A percentile compares a stretch with the other conserved stretches of the same genome.
Conservation (phyloP, 495 filamentous ascomycete genomes). For the Penicillium coffeae region DNA sequence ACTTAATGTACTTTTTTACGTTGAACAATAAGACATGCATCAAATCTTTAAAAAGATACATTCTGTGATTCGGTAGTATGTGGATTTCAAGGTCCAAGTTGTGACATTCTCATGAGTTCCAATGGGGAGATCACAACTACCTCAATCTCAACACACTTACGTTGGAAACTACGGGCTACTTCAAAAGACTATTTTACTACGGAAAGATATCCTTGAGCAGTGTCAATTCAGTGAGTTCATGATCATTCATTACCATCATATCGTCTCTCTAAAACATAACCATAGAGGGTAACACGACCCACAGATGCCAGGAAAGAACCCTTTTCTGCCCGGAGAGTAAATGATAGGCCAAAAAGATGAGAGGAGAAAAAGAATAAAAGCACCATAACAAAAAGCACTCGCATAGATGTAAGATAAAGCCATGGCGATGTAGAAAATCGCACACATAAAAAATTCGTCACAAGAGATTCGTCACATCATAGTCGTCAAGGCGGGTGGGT, state of each 20-base stretch:
- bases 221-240: slow-evolving; percentile 18
- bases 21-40: too few species aligned
- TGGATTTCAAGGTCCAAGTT: too few species aligned
- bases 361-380: slow-evolving; percentile 1
- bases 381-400: slow-evolving; percentile 6
- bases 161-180: too few species aligned
- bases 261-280: slow-evolving; percentile 31
- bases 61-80: too few species aligned
- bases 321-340: slow-evolving; percentile 13
- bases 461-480: slow-evolving; percentile 49
- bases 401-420: slow-evolving; percentile 5
- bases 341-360: slow-evolving; percentile 4
- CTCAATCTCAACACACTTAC: too few species aligned
- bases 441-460: slow-evolving; percentile 31
- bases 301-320: slow-evolving; percentile 18
- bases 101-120: too few species aligned
- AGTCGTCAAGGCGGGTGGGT: slow-evolving; percentile 37
- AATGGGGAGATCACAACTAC: too few species aligned
- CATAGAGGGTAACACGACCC: slow-evolving; percentile 10
- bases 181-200: neutral
- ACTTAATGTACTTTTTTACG: too few species aligned
- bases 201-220: neutral
- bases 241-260: slow-evolving; percentile 33
- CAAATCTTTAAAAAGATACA: too few species aligned
- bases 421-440: slow-evolving; percentile 16